Base-by-base conservation (phyloP, 2,329 filamentous ascomycete genomes). In the Onygena corvina region DNA sequence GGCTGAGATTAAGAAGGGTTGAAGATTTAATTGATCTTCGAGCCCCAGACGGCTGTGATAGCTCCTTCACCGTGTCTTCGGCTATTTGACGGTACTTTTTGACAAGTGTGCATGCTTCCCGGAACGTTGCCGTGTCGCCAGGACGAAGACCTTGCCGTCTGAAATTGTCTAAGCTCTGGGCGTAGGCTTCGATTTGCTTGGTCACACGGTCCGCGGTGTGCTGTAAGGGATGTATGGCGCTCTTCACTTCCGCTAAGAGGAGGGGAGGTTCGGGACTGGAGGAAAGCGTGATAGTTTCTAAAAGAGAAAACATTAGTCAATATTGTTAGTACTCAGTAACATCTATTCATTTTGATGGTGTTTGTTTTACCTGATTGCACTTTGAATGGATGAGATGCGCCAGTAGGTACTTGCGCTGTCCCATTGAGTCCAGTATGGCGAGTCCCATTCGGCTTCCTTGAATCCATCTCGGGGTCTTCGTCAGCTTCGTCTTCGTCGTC, bases 131-230 rank as follows among this genome's bases (percentile, higher is more conserved):
- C 51, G 83, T 78, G 25, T 73, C 63, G 45, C 55, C 67, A 8
- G 49, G 44, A 2, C 18, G 27, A 30, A 33, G 52, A 21, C 47
- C 46, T 58, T 64, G 74, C 57, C 59, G 81, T 67, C 71, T 75
- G 64, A 88, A 90, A 49, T 80, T 76, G 67, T 95, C 89, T 18
- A 95, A 75, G 47, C 79, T 78, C 61, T 84, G 83, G 31, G 89
- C 88, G 62, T 95, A 95, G 38, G 80, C 76, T 67, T 94, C 87
- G 52, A 94, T 86, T 66, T 94, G 87, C 53, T 81, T 79, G 46
- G 84, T 84, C 27, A 86, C 80, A 36, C 77, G 75, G 56, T 86
- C 77, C 52, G 79, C 80, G 57, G 80, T 79, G 55, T 76, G 73
- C 62, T 78, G 77, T 55, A 84, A 67, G 14, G 78, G 78, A 56